phyloP scores from a whole-genome alignment of 176 grass and related monocot genomes.

The Urochloa ruziziensis region DNA sequence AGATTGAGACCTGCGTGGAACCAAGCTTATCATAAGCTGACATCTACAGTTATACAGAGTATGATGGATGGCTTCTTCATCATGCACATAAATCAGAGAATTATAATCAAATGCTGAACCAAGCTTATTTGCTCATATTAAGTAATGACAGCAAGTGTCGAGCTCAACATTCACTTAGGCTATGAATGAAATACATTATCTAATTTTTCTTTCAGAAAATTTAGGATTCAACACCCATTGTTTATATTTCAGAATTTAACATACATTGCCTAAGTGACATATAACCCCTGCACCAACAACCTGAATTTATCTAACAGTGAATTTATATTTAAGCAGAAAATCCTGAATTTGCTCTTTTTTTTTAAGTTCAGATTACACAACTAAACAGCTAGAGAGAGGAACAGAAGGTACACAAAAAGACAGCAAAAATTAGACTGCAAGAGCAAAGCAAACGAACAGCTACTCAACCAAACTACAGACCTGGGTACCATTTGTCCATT shows the following conservation, averaged over 20 bases:
- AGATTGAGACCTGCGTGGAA: conserved; percentile 56
- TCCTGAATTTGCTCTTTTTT: not conserved
- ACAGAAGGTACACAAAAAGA: not conserved
- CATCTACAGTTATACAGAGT: not conserved
- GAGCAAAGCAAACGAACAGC: not conserved
- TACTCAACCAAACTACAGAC: not conserved
- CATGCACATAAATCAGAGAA: not conserved
- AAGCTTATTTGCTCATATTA: not conserved
- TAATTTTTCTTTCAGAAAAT: not conserved
- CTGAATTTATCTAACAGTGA: no score
- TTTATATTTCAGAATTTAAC: no score
- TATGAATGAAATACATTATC: not conserved
- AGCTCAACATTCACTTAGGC: not conserved
- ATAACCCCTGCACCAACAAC: not conserved
- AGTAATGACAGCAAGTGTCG: not conserved
- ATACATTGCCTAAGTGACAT: not conserved
- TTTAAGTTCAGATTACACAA: no score
- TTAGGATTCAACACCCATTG: not conserved
- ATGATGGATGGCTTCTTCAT: not conserved
- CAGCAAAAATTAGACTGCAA: not conserved
- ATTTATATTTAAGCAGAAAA: no score
- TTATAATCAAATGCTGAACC: not conserved
- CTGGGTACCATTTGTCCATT: not conserved
- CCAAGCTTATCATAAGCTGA: no score
- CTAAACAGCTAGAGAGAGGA: not conserved